phyloP scores from a whole-genome alignment of 164 flowering plant genomes.

The Paratinospora sagittata region DNA sequence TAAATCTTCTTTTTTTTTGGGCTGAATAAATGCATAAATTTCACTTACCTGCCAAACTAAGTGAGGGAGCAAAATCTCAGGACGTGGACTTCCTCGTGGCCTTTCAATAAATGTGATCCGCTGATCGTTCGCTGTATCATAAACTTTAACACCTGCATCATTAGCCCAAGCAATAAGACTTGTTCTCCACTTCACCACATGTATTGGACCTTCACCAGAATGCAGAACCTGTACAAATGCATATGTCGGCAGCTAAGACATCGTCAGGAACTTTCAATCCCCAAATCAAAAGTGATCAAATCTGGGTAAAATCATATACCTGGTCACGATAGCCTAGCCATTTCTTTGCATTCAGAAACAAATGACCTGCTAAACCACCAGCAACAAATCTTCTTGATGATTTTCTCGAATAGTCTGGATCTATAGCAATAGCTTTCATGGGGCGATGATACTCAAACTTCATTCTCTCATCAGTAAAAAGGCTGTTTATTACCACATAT shows the following conservation, averaged over 20 bases:
- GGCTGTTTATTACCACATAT: slow-evolving; percentile 76
- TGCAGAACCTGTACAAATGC: slow-evolving; percentile 62
- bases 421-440: slow-evolving; percentile 90
- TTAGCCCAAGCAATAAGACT: slow-evolving; percentile 98
- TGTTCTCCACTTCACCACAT: slow-evolving; percentile 89
- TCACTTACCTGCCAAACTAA: slow-evolving; percentile 94
- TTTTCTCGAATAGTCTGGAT: slow-evolving; percentile 81
- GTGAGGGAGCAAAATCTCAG: slow-evolving; percentile 84
- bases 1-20: slow-evolving; percentile 1
- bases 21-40: slow-evolving; percentile 2
- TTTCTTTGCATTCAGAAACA: slow-evolving; percentile 67
- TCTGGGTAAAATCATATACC: slow-evolving; percentile 35
- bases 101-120: slow-evolving; percentile 93
- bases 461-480: slow-evolving; percentile 81
- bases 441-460: slow-evolving; percentile 95
- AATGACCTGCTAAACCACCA: slow-evolving; percentile 96
- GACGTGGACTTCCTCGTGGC: slow-evolving; percentile 89
- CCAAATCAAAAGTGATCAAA: slow-evolving; percentile 3
- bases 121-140: slow-evolving; percentile 86
- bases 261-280: neutral
- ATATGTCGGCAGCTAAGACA: neutral
- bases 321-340: slow-evolving; percentile 94
- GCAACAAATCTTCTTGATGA: slow-evolving; percentile 84
- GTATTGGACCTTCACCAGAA: slow-evolving; percentile 98
- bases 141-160: slow-evolving; percentile 95